Evolutionary conservation across 345 rosid species (phyloP).

Genomic region (Hypericum perforatum): DNA sequence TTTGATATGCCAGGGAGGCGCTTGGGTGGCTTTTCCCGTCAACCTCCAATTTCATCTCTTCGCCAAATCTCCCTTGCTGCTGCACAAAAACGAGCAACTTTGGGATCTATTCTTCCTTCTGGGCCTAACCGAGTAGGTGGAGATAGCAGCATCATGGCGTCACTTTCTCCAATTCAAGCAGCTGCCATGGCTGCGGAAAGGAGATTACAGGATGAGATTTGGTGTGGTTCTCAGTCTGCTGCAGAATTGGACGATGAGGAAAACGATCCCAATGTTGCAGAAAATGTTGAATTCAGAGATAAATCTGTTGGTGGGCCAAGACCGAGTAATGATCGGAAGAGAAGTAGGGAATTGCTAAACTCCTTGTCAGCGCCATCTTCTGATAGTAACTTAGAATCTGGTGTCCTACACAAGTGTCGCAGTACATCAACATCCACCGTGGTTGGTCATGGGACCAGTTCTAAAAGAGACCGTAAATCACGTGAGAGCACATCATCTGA

Average conservation of each 20-base stretch:
- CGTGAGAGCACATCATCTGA: background rate
- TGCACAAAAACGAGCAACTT: slow-evolving; percentile 61
- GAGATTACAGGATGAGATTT: slow-evolving; percentile 67
- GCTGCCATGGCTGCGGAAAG: slow-evolving; percentile 98
- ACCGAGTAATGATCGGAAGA: slow-evolving; percentile 25
- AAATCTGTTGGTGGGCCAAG: slow-evolving; percentile 19
- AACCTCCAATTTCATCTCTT: slow-evolving; percentile 59
- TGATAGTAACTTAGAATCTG: slow-evolving; percentile 5
- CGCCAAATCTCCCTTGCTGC: slow-evolving; percentile 48
- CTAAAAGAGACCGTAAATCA: slow-evolving; percentile 7
- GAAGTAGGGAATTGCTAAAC: slow-evolving; percentile 26
- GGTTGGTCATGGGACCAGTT: background rate
- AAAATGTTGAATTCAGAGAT: slow-evolving; percentile 14
- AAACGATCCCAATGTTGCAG: slow-evolving; percentile 21
- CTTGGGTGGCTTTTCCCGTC: slow-evolving; percentile 68
- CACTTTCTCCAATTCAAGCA: slow-evolving; percentile 82
- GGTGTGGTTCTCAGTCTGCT: slow-evolving; percentile 65
- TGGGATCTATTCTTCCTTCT: slow-evolving; percentile 52
- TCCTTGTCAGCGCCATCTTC: slow-evolving; percentile 16
- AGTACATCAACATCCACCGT: slow-evolving; percentile 15
- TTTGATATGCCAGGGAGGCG: slow-evolving; percentile 74
- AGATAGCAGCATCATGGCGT: slow-evolving; percentile 58
- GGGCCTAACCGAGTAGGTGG: slow-evolving; percentile 85
- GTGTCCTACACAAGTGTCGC: slow-evolving; percentile 14
- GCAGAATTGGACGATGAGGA: slow-evolving; percentile 40